Evolutionary conservation across 345 rosid species (phyloP).

Genomic region (Euphorbia pulcherrima): DNA sequence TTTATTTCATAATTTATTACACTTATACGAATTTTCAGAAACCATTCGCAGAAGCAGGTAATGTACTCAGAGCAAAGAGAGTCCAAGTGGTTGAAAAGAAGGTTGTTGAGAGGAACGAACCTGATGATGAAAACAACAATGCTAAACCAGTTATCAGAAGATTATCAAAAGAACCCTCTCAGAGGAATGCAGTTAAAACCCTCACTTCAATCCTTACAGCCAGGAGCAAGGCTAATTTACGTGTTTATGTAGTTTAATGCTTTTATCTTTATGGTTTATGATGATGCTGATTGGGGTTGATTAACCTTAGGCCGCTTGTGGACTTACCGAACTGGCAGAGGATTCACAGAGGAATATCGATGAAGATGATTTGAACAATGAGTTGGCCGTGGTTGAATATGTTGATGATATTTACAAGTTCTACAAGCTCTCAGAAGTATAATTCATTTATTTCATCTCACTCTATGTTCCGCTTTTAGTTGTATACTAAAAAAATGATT

Average conservation of each 20-base stretch:
- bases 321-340: conserved; percentile 38
- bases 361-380: conserved; percentile 54
- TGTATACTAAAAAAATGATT: not conserved
- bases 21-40: conserved; percentile 24
- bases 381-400: conserved; percentile 77
- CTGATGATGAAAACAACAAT: conserved; percentile 41
- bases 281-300: not conserved
- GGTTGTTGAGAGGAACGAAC: conserved; percentile 30
- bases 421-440: conserved; percentile 65
- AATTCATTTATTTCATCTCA: not conserved
- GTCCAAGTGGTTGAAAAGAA: conserved; percentile 20
- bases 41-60: conserved; percentile 23
- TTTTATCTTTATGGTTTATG: not conserved
- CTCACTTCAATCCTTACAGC: conserved; percentile 62
- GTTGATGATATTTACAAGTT: conserved; percentile 81
- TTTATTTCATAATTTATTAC: not conserved
- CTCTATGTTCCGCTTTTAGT: not conserved
- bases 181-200: conserved; percentile 44
- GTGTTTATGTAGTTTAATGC: not conserved
- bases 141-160: conserved; percentile 33
- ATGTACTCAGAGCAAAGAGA: conserved; percentile 15
- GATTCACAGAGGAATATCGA: conserved; percentile 48
- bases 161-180: conserved; percentile 19
- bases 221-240: conserved; percentile 62
- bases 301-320: conserved; percentile 48